Evolutionary conservation across 257 asterid genomes (phyloP), one percentile per base, ranked within the genome.

Genomic region (Salvia hispanica): DNA sequence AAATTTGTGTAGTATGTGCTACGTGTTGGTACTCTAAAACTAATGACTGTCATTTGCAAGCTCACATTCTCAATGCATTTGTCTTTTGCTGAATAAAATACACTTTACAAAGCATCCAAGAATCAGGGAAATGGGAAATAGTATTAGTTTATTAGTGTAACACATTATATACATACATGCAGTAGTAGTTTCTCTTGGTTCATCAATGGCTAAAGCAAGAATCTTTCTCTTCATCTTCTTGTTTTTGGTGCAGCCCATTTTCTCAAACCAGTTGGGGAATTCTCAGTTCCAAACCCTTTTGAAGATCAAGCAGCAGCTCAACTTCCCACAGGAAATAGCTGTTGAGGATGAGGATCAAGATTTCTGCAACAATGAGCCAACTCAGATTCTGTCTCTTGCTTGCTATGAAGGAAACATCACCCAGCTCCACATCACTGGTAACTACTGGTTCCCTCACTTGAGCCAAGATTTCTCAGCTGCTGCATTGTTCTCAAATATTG

Each of bases 321-420:
- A 84, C 70, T 79, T 85, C 73, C 96, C 96, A 7, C 73, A 72
- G 50, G 81, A 33, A 21, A 80, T 21, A 76, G 39, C 69, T 75
- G 60, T n/a, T 80, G 89, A 87, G 10, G 78, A 77, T 63, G 95
- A 87, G 12, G 78, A 78, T 63, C 39, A 81, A 45, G 95, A 85
- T 7, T 78, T 77, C 48, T 92, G 98, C 74, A 87, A 82, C 74
- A 56, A 70, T 13, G 80, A 77, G 63, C 92, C 92, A 36, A 73
- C 77, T 11, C 79, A 82, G 71, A 74, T 72, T 34, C 79, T 92
- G 25, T 74, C 95, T 13, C 81, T 92, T 12, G 79, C 85, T 4
- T 92, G 96, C 86, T 92, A 87, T 63, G 84, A 89, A 66, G 96
- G 84, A 16, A 82, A 77, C 79, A 73, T 92, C 28, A 89, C 96